Conservation (phyloP, 2,329 filamentous ascomycete genomes). For the Diaporthe eres region DNA sequence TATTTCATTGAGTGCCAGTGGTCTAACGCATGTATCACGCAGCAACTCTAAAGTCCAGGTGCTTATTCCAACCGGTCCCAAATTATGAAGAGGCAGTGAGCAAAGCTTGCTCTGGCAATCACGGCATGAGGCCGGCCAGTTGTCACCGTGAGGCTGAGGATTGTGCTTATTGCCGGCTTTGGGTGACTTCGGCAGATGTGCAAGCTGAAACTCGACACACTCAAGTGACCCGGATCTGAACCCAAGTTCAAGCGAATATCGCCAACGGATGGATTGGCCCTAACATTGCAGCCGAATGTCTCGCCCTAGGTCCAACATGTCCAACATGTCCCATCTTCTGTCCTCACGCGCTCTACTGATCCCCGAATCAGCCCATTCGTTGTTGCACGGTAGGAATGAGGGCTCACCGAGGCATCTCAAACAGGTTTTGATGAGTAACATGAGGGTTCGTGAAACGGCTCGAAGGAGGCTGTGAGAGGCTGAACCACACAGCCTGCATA, state of each 20-base stretch:
- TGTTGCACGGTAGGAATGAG: background rate
- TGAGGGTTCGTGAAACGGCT: no score
- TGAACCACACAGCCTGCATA: background rate
- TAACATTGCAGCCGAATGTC: background rate
- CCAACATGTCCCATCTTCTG: background rate
- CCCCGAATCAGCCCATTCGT: background rate
- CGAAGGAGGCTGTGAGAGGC: background rate
- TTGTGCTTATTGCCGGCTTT: background rate
- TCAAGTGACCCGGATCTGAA: no score
- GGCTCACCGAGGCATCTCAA: background rate
- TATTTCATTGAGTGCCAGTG: background rate
- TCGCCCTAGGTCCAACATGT: background rate
- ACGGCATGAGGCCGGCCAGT: background rate
- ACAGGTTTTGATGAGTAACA: background rate
- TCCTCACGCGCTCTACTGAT: background rate
- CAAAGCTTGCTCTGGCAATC: no score
- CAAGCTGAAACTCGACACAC: background rate
- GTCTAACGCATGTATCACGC: background rate
- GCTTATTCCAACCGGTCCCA: background rate
- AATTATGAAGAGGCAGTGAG: no score
- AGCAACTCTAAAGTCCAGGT: background rate
- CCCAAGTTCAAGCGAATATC: background rate
- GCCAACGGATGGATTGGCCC: background rate
- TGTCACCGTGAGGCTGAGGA: no score
- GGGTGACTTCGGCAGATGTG: background rate